A percentile compares a stretch with the other conserved stretches of the same genome.
Evolutionary conservation across 495 filamentous ascomycete species (phyloP).

Genomic region (Trichoderma gamsii): DNA sequence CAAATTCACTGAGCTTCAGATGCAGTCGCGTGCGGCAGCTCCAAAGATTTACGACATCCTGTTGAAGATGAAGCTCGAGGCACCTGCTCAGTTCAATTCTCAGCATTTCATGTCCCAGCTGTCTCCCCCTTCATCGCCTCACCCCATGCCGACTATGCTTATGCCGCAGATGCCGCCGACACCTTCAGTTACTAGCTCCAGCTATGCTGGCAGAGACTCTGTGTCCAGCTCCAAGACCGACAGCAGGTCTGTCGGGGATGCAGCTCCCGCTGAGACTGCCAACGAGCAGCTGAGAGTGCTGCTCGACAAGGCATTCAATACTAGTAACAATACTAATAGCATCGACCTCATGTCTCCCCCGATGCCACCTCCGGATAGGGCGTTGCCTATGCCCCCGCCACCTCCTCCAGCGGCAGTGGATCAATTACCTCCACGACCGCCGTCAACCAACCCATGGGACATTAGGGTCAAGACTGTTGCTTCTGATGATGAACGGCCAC

Average conservation of each 20-base stretch:
- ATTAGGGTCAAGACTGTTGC: conserved; percentile 12
- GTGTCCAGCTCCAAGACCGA: conserved; percentile 16
- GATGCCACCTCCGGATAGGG: conserved; percentile 20
- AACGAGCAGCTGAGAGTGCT: conserved; percentile 9
- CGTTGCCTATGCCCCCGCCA: conserved; percentile 19
- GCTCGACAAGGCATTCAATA: conserved; percentile 1
- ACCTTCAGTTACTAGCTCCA: conserved; percentile 19
- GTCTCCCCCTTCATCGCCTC: conserved; percentile 13
- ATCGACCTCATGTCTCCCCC: conserved; percentile 19
- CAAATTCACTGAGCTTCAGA: conserved; percentile 34
- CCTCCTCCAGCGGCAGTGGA: background rate
- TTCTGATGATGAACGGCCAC: background rate
- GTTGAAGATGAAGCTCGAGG: conserved; percentile 36
- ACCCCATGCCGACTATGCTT: conserved; percentile 2
- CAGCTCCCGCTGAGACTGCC: background rate
- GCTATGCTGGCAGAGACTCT: conserved; percentile 25
- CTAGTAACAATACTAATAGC: background rate
- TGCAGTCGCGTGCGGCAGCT: conserved; percentile 32
- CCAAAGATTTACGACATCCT: conserved; percentile 34
- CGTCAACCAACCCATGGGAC: conserved; percentile 27
- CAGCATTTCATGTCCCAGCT: conserved; percentile 15
- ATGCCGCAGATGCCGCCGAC: conserved; percentile 19
- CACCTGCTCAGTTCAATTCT: conserved; percentile 18
- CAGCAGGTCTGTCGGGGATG: background rate
- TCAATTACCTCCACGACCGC: conserved; percentile 23